Base-by-base conservation (phyloP, 495 filamentous ascomycete genomes). In the Aspergillus leporis region DNA sequence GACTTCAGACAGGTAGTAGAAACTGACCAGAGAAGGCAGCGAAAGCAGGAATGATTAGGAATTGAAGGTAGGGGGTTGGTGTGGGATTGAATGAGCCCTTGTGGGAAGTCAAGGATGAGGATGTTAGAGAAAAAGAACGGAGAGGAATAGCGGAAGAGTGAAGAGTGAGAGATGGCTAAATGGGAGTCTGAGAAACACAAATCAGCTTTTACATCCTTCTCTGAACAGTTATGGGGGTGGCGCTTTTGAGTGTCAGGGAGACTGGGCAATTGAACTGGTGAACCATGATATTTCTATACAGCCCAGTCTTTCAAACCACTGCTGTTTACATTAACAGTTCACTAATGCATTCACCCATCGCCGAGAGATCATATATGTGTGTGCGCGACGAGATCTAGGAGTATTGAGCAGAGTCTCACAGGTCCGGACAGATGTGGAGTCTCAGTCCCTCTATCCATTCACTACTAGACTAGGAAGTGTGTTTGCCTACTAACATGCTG, bases 121-220 rank as follows among this genome's bases (percentile, higher is more conserved):
- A 21, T 30, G 56, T n/a, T 25, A 23, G 13, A 13, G 40, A 34
- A 41, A 31, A 36, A 45, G 3, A n/a, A 43, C 7, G 34, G 45
- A 38, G 52, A 41, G 13, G 31, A 55, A 23, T 12, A 53, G 38
- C 46, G 34, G 25, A 50, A 51, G 46, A 55, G 25, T 3, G 28
- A 43, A 36, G 12, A 23, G 25, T 28, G n/a, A 48, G 40, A 31
- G 21, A 62, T 50, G 46, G 45, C 30, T 16, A 48, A 51, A 34
- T 5, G 14, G 31, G 45, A 18, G 40, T 25, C 16, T 22, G 21
- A 23, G 43, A 23, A 45, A 23, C 43, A 47, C 43, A 23, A 47
- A 22, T 10, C 4, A 23, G 19, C 1, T 21, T 45, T 23, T 47
- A 23, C 19, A 47, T 13, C 19, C 13, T 22, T 47, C 1, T 12